These are phyloP conservation scores for Arxiozyma heterogenica DNA, from an alignment of 1,139 yeast species.

Conservation along the genomic window DNA sequence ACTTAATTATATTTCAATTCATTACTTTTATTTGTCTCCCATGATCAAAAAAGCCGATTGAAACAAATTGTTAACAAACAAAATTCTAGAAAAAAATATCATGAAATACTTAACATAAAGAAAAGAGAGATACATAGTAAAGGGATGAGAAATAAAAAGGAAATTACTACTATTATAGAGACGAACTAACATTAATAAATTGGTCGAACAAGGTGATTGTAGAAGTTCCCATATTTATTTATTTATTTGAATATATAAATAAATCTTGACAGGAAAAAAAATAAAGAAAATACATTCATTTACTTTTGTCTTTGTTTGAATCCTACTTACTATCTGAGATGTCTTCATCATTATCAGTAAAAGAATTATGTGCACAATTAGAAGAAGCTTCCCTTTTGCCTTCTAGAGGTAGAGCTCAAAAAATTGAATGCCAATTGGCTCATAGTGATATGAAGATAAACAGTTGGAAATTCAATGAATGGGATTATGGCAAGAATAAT, in stretches of 20 bases:
- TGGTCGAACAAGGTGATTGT: background rate
- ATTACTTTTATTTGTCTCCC: background rate
- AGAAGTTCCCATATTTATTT: background rate
- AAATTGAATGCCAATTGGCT: constrained; percentile 28
- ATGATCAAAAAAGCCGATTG: background rate
- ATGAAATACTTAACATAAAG: background rate
- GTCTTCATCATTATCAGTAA: background rate
- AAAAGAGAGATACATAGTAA: background rate
- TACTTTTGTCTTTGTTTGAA: background rate
- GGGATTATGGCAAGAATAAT: constrained; percentile 62
- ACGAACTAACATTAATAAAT: background rate
- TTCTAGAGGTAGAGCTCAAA: constrained; percentile 34
- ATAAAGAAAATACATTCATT: background rate
- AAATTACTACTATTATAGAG: background rate
- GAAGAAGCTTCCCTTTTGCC: constrained; percentile 24
- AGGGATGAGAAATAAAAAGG: background rate
- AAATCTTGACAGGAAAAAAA: background rate
- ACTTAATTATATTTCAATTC: background rate
- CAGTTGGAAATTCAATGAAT: constrained; percentile 82
- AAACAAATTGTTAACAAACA: background rate
- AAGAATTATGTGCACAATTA: constrained; percentile 21
- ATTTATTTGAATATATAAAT: too few relatives aligned
- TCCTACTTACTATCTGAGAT: background rate
- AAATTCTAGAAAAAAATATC: too few relatives aligned
- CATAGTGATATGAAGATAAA: constrained; percentile 28